A percentile compares a stretch with the other conserved stretches of the same genome.
Conservation (phyloP, 495 filamentous ascomycete genomes). For the Hyphodiscus hymeniophilus region DNA sequence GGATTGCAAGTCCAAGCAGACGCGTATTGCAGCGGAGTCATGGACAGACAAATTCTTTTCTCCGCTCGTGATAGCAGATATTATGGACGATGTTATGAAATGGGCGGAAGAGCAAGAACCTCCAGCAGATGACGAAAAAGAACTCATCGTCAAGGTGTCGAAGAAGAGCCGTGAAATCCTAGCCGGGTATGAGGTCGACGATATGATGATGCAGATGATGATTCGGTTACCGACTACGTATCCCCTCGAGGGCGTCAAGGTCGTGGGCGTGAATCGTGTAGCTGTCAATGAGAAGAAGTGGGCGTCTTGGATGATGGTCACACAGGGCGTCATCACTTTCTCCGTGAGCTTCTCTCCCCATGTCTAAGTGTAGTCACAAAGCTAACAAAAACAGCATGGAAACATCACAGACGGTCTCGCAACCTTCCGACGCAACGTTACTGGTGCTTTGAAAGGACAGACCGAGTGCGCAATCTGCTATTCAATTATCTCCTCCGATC, state of each 20-base stretch:
- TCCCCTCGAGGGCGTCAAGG: conserved; percentile 69
- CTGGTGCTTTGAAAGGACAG: conserved; percentile 82
- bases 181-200: conserved; percentile 80
- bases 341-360: conserved; percentile 39
- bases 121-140: conserved; percentile 53
- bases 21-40: conserved; percentile 59
- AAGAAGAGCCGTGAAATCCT: conserved; percentile 62
- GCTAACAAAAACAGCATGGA: conserved; percentile 46
- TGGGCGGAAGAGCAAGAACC: conserved; percentile 56
- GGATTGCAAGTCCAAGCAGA: conserved; percentile 63
- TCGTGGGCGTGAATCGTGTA: conserved; percentile 70
- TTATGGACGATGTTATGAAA: conserved; percentile 58
- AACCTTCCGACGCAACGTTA: conserved; percentile 75
- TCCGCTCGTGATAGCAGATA: conserved; percentile 64
- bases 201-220: conserved; percentile 68
- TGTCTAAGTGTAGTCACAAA: neutral
- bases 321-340: conserved; percentile 90
- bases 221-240: conserved; percentile 74
- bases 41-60: conserved; percentile 87
- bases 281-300: conserved; percentile 85
- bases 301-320: conserved; percentile 72
- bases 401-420: conserved; percentile 76
- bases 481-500: conserved; percentile 78
- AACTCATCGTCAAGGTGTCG: conserved; percentile 64
- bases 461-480: conserved; percentile 97